These are phyloP conservation scores for Periconia sp. DNA, from an alignment of 2,329 filamentous ascomycete species.

Conservation along the genomic window DNA sequence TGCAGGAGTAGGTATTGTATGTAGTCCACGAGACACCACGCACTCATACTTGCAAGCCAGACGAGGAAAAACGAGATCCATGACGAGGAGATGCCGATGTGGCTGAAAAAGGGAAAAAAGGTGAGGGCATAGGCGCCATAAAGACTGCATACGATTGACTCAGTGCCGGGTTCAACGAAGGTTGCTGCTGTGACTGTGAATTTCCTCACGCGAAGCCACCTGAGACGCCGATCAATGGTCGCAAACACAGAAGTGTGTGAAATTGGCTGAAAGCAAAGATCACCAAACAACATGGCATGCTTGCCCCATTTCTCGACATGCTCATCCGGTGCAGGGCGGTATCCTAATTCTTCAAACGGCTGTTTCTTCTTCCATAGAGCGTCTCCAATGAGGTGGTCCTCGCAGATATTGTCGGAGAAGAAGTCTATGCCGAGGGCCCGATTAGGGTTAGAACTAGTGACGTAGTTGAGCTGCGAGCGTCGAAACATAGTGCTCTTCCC, in stretches of 20 bases:
- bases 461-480: conserved; percentile 81
- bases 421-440: conserved; percentile 78
- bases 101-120: conserved; percentile 69
- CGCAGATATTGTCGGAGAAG: conserved; percentile 96
- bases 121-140: conserved; percentile 82
- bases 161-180: conserved; percentile 89
- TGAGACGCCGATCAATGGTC: conserved; percentile 80
- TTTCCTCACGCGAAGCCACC: conserved; percentile 93
- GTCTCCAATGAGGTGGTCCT: conserved; percentile 95
- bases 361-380: conserved; percentile 75
- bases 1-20: conserved; percentile 76
- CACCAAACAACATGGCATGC: conserved; percentile 83
- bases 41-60: conserved; percentile 69
- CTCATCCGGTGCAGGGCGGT: conserved; percentile 27
- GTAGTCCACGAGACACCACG: conserved; percentile 81
- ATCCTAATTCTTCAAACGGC: conserved; percentile 33
- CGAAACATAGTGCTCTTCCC: conserved; percentile 99
- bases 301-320: conserved; percentile 64
- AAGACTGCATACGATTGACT: conserved; percentile 81
- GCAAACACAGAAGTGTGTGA: conserved; percentile 76
- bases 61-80: conserved; percentile 70
- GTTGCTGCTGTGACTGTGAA: conserved; percentile 91
- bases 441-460: conserved; percentile 62
- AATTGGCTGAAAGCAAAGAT: conserved; percentile 90
- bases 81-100: conserved; percentile 64